Percentiles rank a stretch among this genome's conserved stretches.
Conservation (phyloP, 768 basidiomycete genomes). For the Amanita thiersii region DNA sequence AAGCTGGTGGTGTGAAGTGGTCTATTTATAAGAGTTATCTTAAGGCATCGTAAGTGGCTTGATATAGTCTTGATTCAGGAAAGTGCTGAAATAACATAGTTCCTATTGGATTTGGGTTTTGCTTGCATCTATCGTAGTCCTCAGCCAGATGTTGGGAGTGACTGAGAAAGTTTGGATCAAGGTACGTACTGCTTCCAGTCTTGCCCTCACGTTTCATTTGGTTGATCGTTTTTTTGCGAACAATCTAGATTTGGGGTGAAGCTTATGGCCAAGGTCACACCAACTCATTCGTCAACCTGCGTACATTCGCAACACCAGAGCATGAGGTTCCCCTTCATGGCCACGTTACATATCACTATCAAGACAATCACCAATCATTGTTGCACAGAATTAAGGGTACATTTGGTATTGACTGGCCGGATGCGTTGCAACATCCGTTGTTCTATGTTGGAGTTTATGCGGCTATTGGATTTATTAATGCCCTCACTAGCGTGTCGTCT, state of each 20-base stretch:
- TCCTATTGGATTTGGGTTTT: conserved; percentile 65
- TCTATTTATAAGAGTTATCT: conserved; percentile 59
- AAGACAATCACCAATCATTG: conserved; percentile 17
- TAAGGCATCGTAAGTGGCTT: conserved; percentile 51
- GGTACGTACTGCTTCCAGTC: conserved; percentile 21
- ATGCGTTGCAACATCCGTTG: conserved; percentile 50
- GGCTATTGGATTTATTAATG: conserved; percentile 44
- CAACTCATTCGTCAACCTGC: conserved; percentile 22
- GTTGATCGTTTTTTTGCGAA: conserved; percentile 15
- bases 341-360: conserved; percentile 19
- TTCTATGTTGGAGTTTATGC: conserved; percentile 70
- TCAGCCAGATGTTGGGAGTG: conserved; percentile 45
- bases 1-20: conserved; percentile 80
- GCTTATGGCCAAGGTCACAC: conserved; percentile 33
- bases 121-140: conserved; percentile 37
- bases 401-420: conserved; percentile 32
- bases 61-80: neutral
- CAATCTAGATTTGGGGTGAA: conserved; percentile 56
- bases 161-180: conserved; percentile 72
- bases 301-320: conserved; percentile 26
- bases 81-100: conserved; percentile 22
- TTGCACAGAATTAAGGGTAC: conserved; percentile 14
- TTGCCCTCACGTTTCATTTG: neutral
- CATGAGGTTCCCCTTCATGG: conserved; percentile 30
- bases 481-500: conserved; percentile 36